Evolutionary conservation across 257 asterid species (phyloP).

Genomic region (Plantago elongata): DNA sequence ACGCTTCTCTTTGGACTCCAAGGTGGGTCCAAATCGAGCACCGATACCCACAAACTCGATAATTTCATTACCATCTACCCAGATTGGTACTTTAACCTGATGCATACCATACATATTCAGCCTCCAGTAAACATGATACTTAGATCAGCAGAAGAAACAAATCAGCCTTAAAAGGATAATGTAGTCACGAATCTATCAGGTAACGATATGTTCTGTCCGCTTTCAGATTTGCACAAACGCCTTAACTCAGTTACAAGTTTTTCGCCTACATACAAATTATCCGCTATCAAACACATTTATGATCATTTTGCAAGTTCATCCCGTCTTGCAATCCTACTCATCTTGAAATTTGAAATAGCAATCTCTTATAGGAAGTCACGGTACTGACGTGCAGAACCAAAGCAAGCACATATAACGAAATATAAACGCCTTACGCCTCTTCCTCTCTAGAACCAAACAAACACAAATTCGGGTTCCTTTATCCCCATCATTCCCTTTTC

Average conservation of each 20-base stretch:
- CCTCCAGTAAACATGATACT: not conserved
- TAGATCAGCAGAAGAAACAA: slow-evolving; percentile 3
- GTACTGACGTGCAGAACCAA: too few relatives aligned
- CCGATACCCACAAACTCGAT: slow-evolving; percentile 92
- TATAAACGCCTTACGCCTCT: too few relatives aligned
- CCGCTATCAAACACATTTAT: too few relatives aligned
- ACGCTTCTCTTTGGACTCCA: slow-evolving; percentile 94
- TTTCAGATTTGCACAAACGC: slow-evolving; percentile 1
- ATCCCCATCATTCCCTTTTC: too few relatives aligned
- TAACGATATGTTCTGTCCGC: slow-evolving; percentile 1
- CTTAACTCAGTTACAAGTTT: not conserved
- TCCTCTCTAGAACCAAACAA: too few relatives aligned
- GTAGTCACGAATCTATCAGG: slow-evolving; percentile 4
- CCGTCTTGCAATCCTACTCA: too few relatives aligned
- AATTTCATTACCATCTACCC: slow-evolving; percentile 71
- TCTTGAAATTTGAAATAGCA: too few relatives aligned
- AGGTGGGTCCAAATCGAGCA: slow-evolving; percentile 87
- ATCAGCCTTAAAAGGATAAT: not conserved
- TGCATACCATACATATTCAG: slow-evolving; percentile 9
- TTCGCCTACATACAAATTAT: too few relatives aligned
- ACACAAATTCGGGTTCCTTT: too few relatives aligned
- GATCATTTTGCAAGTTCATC: too few relatives aligned
- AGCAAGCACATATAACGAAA: too few relatives aligned
- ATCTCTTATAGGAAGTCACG: too few relatives aligned
- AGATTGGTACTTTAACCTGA: slow-evolving; percentile 87